A percentile compares a stretch with the other conserved stretches of the same genome.
Conservation (phyloP, 2,329 filamentous ascomycete genomes). For the Xylariaceae sp. region DNA sequence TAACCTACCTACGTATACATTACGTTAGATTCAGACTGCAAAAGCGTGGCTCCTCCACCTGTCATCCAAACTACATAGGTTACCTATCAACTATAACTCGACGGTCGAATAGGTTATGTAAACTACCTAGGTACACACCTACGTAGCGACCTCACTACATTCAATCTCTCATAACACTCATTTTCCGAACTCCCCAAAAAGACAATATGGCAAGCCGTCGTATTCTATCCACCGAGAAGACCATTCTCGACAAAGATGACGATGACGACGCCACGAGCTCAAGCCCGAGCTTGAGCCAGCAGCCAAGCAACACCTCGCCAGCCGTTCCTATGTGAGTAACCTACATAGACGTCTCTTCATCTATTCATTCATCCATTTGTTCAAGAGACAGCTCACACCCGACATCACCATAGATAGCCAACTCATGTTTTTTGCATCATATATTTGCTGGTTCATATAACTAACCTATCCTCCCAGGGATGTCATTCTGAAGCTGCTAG, state of each 20-base stretch:
- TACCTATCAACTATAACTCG: not conserved
- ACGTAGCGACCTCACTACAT: too few relatives aligned
- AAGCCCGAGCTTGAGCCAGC: conserved; percentile 46
- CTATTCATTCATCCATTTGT: conserved; percentile 3
- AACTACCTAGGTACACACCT: too few relatives aligned
- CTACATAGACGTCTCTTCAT: too few relatives aligned
- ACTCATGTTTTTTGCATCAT: too few relatives aligned
- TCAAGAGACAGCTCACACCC: not conserved
- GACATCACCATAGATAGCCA: not conserved
- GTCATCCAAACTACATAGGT: not conserved
- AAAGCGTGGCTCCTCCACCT: not conserved
- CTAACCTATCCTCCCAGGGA: conserved; percentile 51
- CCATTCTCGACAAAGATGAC: conserved; percentile 64
- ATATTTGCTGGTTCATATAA: conserved; percentile 5
- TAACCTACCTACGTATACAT: too few relatives aligned
- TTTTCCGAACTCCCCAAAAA: not conserved
- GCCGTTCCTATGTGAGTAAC: conserved; percentile 80
- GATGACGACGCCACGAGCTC: conserved; percentile 46
- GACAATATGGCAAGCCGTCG: conserved; percentile 69
- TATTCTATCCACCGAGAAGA: conserved; percentile 67
- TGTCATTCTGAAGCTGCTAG: conserved; percentile 87
- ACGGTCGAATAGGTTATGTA: too few relatives aligned
- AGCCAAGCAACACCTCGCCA: conserved; percentile 72
- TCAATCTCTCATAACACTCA: too few relatives aligned
- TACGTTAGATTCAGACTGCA: too few relatives aligned